Evolutionary conservation across 805 yeast genomes (phyloP).

Genomic region (Metschnikowia dekortorum): DNA sequence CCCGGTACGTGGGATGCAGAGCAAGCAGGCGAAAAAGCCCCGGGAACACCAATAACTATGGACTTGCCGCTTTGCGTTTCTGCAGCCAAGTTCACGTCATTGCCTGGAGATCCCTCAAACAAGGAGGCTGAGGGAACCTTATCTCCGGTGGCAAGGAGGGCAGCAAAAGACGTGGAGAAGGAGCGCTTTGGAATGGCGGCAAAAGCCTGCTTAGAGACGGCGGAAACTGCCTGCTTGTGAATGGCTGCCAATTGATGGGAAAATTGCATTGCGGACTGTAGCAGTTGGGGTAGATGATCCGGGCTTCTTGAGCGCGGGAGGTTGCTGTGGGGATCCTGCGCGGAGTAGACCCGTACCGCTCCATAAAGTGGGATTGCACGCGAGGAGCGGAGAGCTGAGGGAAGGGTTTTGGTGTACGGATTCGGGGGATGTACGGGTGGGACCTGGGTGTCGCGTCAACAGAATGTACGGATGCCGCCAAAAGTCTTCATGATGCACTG

Average conservation of each 20-base stretch:
- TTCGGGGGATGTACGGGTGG: no score
- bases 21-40: conserved; percentile 82
- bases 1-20: conserved; percentile 71
- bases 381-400: no score
- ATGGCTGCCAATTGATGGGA: neutral
- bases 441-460: no score
- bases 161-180: conserved; percentile 19
- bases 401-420: no score
- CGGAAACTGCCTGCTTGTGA: neutral
- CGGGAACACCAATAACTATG: conserved; percentile 44
- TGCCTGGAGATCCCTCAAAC: conserved; percentile 63
- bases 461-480: neutral
- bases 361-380: no score
- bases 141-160: conserved; percentile 51
- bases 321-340: neutral
- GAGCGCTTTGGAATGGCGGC: neutral
- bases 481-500: neutral
- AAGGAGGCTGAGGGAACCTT: conserved; percentile 54
- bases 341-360: no score
- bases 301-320: neutral
- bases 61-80: conserved; percentile 45
- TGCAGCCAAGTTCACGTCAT: conserved; percentile 51
- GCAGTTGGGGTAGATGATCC: no score
- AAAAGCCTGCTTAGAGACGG: neutral
- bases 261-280: neutral